Base-by-base conservation (phyloP, 305 asterid species). In the Solanum hybrid region DNA sequence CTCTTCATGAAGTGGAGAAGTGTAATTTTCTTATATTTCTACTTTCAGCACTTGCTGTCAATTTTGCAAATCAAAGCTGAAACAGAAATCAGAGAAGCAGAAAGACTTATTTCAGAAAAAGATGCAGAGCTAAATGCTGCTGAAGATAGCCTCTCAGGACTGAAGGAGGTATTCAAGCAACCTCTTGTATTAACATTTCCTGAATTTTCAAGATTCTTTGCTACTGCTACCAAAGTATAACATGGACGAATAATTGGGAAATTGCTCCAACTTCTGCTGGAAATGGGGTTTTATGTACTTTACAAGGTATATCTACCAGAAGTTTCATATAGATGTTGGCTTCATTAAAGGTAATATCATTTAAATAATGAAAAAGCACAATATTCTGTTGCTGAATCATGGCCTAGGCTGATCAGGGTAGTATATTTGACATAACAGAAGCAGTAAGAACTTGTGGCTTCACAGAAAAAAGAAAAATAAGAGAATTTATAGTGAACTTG, bases 91-190 rank as follows among this genome's bases (percentile, higher is more conserved):
- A 95, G 89, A 91, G 93, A 93, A 90, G 97, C 95, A 77, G 95
- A 93, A 22, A 92, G 88, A 51, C 96, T 95, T 89, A 88, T 96
- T 89, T 91, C 94, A 32, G 96, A 94, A 89, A 97, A 95, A 92
- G 98, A 97, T 89, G 93, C 92, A 4, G 98, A 97, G 90, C 86
- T 97, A 69, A 91, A 78, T 66, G 94, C 93, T 51, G 94, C 96
- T 24, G 99, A 96, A 93, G 99, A 94, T 90, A 92, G 93, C 90
- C 94, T 95, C 76, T 92, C 96, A 45, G 99, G 92, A 88, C 93
- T 97, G 86, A 92, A 92, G 91, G 98, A 97, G 99, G 99, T 96
- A 92, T 90, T 86, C 88, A 84, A 85, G 10, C 85, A 90, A 40
- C n/a, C 88, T 36, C 86, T 88, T 34, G 22, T 79, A 32, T 77